These are phyloP conservation scores for Apiosordaria backusii DNA, from an alignment of 495 filamentous ascomycete species.

Conservation along the genomic window DNA sequence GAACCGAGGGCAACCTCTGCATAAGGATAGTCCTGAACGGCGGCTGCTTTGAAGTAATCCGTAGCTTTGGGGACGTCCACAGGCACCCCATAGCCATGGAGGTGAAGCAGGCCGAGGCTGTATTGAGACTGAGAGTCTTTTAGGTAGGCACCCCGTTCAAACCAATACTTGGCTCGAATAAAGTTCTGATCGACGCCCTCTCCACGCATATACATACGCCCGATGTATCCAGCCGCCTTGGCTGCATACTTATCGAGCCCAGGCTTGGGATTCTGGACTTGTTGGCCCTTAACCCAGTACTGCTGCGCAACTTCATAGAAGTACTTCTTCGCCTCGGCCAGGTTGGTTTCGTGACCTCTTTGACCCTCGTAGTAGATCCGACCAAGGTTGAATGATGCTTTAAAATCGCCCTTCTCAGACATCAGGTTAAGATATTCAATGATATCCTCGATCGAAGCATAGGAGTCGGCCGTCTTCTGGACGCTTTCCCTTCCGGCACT, in stretches of 20 bases:
- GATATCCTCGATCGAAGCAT: constrained; percentile 86
- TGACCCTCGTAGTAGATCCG: constrained; percentile 89
- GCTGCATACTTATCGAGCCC: constrained; percentile 76
- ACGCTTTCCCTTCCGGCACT: constrained; percentile 85
- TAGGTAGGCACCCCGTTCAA: constrained; percentile 72
- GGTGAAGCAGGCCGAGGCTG: constrained; percentile 79
- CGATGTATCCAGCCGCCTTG: constrained; percentile 87
- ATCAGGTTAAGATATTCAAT: constrained; percentile 93
- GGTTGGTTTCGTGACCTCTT: constrained; percentile 66
- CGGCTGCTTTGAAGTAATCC: constrained; percentile 75
- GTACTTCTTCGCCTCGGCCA: constrained; percentile 71
- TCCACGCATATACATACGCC: constrained; percentile 87
- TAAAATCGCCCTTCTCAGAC: constrained; percentile 89
- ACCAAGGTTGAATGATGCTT: constrained; percentile 84
- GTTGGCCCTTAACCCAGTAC: constrained; percentile 71
- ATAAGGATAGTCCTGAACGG: constrained; percentile 78
- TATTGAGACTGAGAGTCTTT: constrained; percentile 86
- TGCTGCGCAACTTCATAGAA: constrained; percentile 77
- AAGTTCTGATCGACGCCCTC: constrained; percentile 83
- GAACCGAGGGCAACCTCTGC: constrained; percentile 80
- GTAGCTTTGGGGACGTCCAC: constrained; percentile 71
- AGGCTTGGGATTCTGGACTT: constrained; percentile 43
- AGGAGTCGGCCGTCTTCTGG: constrained; percentile 62
- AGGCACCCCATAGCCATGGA: constrained; percentile 76
- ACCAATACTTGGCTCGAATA: constrained; percentile 75